Base-by-base conservation (phyloP, 257 asterid genomes). In the Perilla frutescens region DNA sequence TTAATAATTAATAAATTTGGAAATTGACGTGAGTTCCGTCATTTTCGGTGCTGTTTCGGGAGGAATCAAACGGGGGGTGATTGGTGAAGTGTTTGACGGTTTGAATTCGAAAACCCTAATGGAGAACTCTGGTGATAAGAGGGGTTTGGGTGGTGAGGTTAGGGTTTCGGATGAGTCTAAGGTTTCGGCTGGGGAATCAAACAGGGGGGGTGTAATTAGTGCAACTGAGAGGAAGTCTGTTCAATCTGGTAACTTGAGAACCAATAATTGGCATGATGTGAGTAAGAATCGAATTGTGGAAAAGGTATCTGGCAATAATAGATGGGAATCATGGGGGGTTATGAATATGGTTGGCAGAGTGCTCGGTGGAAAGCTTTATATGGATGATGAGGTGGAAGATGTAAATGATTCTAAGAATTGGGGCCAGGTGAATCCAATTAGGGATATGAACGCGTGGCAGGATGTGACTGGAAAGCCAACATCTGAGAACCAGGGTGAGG, bases 271-370 rank as follows among this genome's bases (percentile, higher is more conserved):
- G 54, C 48, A 5, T 49, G 77, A 55, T 73, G 61, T 7, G n/a
- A 64, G 47, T 58, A 72, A 58, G 15, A 72, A 39, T 20, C 73
- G 80, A n/a, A 66, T 37, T 45, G 80, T 14, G 70, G 78, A 64
- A 60, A 58, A 45, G 70, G 77, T 36, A 45, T 56, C 80, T 43
- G 62, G 66, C 2, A 55, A 12, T 26, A 54, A 67, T 58, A 80
- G 48, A 20, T 73, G 82, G 82, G 79, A 62, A 50, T 60, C 79
- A 32, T 76, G 80, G 86, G 77, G 79, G 20, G 80, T 86, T 75
- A 75, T 86, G 86, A 39, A 76, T 62, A 57, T 86, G 81, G 90
- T 86, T 71, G 81, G 81, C 4, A 86, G 80, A 76, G 83, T 83
- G 59, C 77, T 83, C 47, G 76, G 73, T 31, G 85, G 90, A 37